phyloP scores from a whole-genome alignment of 805 yeast species.

The Ogataea allantospora region DNA sequence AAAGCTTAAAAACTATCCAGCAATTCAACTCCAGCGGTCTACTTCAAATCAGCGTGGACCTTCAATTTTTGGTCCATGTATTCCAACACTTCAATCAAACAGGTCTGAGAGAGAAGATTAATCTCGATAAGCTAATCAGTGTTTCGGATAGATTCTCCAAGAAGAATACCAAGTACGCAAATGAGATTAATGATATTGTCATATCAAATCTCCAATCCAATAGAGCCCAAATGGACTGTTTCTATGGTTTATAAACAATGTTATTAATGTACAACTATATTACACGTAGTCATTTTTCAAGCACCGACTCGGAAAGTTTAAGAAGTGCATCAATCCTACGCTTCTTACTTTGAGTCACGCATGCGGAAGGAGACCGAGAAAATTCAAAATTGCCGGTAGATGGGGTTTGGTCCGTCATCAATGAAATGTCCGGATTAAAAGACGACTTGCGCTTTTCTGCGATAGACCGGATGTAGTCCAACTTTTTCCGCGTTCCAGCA shows the following conservation, averaged over 20 bases:
- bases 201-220: conserved; percentile 21
- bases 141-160: conserved; percentile 22
- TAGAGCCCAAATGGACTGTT: conserved; percentile 30
- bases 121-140: conserved; percentile 19
- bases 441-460: conserved; percentile 7
- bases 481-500: conserved; percentile 6
- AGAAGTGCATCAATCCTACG: conserved; percentile 21
- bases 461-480: conserved; percentile 15
- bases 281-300: conserved; percentile 14
- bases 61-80: conserved; percentile 22
- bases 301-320: conserved; percentile 27
- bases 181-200: conserved; percentile 20
- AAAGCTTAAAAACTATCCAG: conserved; percentile 20
- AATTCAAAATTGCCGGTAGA: conserved; percentile 12
- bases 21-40: conserved; percentile 26
- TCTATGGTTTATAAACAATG: conserved; percentile 16
- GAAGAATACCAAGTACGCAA: conserved; percentile 19
- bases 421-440: conserved; percentile 11
- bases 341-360: conserved; percentile 11
- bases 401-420: conserved; percentile 8
- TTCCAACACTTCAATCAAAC: conserved; percentile 23
- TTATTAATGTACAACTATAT: conserved; percentile 10
- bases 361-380: conserved; percentile 3
- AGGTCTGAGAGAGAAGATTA: conserved; percentile 15
- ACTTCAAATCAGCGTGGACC: conserved; percentile 26